Evolutionary conservation across 805 yeast species (phyloP), one percentile per base, ranked within the genome.

Genomic region (Ogataea naganishii): DNA sequence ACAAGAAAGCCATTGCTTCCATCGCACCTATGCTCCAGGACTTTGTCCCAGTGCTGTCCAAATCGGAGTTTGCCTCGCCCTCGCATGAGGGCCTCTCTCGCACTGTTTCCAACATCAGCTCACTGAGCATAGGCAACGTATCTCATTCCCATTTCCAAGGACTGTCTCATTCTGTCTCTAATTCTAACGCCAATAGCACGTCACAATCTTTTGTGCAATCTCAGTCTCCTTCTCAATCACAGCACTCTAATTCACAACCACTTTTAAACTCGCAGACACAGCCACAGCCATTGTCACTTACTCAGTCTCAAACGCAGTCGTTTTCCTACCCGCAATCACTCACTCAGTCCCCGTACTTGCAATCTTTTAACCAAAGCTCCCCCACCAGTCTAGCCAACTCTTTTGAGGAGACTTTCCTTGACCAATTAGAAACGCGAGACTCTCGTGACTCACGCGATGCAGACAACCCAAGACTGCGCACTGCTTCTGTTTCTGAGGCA

Each of bases 11-110:
- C 9, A 76, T 80, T 63, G 88, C 83, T 8, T 69, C 84, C 0
- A 73, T 81, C 25, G 89, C 89, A 1, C 92, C 94, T 2, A 79
- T 81, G 47, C 53, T 82, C 23, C 47, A 56, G 31, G 86, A 78
- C 1, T 82, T 79, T 51, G 68, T 73, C 5, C 92, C 92, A 5
- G 81, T 79, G 46, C 69, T 86, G 1, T 69, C 79, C 1, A 55
- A 53, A 33, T 51, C 59, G 3, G 62, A 58, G 35, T 43, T 53
- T 16, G 55, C 52, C 5, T 50, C 56, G 18, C 59, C 59, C 12
- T 30, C 44, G 5, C 46, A 49, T 20, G 45, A 46, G 26, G 49
- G 54, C 2, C 31, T 53, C 12, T 54, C 59, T 4, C 37, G 58
- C 30, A 49, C 57, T 2, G 45, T 48, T 3, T 50, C 58, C 4